phyloP scores from a whole-genome alignment of 768 basidiomycete genomes.

The Megacollybia marginata region DNA sequence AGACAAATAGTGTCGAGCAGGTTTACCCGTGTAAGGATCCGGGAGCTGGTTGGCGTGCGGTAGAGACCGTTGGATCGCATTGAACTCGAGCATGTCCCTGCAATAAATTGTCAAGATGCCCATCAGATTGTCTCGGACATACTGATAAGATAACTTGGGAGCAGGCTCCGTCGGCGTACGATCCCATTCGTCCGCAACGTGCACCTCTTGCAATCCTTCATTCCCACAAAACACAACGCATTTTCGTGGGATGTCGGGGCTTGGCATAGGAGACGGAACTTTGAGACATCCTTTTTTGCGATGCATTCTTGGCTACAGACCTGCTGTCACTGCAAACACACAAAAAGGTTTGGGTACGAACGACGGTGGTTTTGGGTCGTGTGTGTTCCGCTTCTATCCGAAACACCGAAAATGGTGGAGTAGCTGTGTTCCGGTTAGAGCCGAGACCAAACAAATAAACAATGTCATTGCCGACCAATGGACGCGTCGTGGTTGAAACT shows the following conservation, averaged over 20 bases:
- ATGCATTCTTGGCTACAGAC: no score
- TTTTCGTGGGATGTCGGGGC: conserved; percentile 27
- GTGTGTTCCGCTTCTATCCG: no score
- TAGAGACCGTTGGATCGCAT: conserved; percentile 59
- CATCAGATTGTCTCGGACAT: no score
- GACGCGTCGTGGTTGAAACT: conserved; percentile 82
- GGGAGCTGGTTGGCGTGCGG: conserved; percentile 48
- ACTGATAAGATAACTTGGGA: conserved; percentile 54
- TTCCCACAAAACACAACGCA: conserved; percentile 56
- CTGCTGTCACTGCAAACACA: no score
- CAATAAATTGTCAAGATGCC: background rate
- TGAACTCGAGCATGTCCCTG: conserved; percentile 62
- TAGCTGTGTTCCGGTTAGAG: no score
- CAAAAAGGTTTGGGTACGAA: no score
- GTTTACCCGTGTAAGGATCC: conserved; percentile 33
- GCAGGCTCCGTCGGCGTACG: conserved; percentile 64
- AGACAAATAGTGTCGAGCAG: conserved; percentile 33
- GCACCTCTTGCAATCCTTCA: conserved; percentile 52
- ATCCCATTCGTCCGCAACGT: conserved; percentile 74
- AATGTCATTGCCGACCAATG: conserved; percentile 83
- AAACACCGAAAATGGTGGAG: no score
- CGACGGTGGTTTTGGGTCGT: no score
- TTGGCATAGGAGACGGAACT: background rate
- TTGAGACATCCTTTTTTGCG: conserved; percentile 3
- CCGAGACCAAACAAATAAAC: no score